Base-by-base conservation (phyloP, 2,329 filamentous ascomycete species). In the Xylaria sp. region DNA sequence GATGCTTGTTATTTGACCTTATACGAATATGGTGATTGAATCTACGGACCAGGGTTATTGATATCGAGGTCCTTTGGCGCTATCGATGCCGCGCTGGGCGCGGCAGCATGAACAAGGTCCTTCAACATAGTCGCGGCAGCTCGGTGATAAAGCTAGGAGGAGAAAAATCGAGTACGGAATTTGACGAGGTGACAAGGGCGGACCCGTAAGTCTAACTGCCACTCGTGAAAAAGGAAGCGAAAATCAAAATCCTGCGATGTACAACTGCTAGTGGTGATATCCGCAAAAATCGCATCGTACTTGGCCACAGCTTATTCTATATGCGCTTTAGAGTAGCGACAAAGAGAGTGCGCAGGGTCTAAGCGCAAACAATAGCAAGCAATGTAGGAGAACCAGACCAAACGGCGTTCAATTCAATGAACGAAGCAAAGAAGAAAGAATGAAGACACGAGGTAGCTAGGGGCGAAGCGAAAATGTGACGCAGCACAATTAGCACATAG, bases 21-120 rank as follows among this genome's bases (percentile, higher is more conserved):
- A 20, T 3, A 0, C 2, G 28, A 57, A 23, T 28, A 5, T 20
- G 31, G n/a, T 12, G 10, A 43, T 28, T 20, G 15, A 52, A 43
- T 23, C 0, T 10, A 61, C 67, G 25, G 74, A 76, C 77, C 62
- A 52, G 68, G 63, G 58, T 78, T 71, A 59, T 71, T 73, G 64
- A 85, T 76, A 64, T 86, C 75, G 43, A 86, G 76, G 25, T 82
- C 74, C 63, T 78, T 80, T 8, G 82, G 82, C 18, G 77, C 70
- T 25, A 78, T 72, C 33, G 80, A 74, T 56, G 72, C 73, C 7
- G 73, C 74, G 41, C 73, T 77, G 63, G 73, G 72, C 20, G 75
- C 71, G 46, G 76, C 75, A n/a, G 72, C 72, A 49, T 68, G 66
- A 52, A 74, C 54, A 23, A 77, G 76, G 70, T 78, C 80, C 64